Evolutionary conservation across 768 basidiomycete species (phyloP), one percentile per base, ranked within the genome.

Genomic region (Mrakia hoshinonis): DNA sequence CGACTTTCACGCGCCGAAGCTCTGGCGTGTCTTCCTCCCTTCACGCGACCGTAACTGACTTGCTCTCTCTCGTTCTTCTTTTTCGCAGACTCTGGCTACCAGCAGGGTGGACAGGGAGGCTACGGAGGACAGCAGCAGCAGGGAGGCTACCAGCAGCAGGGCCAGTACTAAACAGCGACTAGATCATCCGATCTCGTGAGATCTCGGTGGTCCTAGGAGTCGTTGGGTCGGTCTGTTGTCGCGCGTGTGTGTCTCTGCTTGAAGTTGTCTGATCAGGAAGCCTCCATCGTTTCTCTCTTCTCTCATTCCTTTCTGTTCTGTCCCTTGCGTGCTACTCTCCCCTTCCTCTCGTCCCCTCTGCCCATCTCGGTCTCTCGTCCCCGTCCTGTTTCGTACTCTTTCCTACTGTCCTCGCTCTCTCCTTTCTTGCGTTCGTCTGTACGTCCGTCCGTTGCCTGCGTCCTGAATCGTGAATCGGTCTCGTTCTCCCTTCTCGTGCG

Each of bases 81-180:
- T 29, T 55, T 55, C 20, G 2, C n/a, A 61, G 34, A 36, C 34
- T 61, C 34, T 49, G 47, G 47, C 29, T 66, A 49, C 64, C 63
- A 65, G 63, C 43, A 46, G 43, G 70, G 70, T 24, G 68, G 58
- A 61, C 36, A 58, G 43, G 69, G 61, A 38, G 70, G 70, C 13
- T 72, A 72, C 70, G 69, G 69, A 63, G 60, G 60, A 26, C 49
- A 54, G 52, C 62, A 70, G 62, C 49, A 51, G 49, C 49, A 51
- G 49, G 49, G 49, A 51, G 46, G 46, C 46, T 47, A 47, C 46
- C 46, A 47, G 46, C 58, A 61, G 58, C 58, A 61, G 58, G 58
- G 58, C 34, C 58, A 61, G 58, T 61, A 61, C 58, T 61, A 61
- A 36, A 61, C 36, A 36, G 34, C 12, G 29, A n/a, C 52, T n/a